Conservation (phyloP, 2,329 filamentous ascomycete genomes). For the Rutstroemia sydowiana region DNA sequence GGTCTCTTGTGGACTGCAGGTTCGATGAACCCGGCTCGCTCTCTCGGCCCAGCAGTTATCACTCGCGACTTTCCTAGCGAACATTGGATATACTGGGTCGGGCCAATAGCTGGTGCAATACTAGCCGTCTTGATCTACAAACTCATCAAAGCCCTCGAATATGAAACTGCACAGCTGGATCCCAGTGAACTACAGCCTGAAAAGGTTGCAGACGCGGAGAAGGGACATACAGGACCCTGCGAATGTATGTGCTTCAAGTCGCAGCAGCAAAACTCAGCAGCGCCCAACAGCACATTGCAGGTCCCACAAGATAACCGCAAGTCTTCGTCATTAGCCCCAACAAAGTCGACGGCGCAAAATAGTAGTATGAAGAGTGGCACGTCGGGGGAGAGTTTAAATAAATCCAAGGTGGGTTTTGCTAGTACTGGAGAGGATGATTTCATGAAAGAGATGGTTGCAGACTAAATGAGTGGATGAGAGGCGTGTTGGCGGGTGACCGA, state of each 20-base stretch:
- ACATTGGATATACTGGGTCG: constrained; percentile 45
- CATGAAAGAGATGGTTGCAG: constrained; percentile 8
- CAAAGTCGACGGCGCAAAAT: not conserved
- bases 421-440: not conserved
- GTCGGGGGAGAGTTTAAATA: not conserved
- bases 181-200: not conserved
- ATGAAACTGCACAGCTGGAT: constrained; percentile 32
- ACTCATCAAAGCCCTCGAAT: constrained; percentile 44
- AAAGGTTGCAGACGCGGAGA: not conserved
- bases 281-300: not conserved
- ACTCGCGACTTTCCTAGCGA: constrained; percentile 34
- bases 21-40: constrained; percentile 40
- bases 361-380: not conserved
- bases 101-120: constrained; percentile 42
- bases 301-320: not conserved
- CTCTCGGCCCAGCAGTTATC: constrained; percentile 40
- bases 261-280: not conserved
- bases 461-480: not conserved
- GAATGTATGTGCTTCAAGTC: constrained; percentile 10
- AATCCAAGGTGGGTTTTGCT: not conserved
- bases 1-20: constrained; percentile 43
- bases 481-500: no score
- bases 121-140: constrained; percentile 45
- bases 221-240: constrained; percentile 6
- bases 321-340: not conserved